Conservation (phyloP, 108 stramenopile species). For the Pseudonitzschia multistriata region DNA sequence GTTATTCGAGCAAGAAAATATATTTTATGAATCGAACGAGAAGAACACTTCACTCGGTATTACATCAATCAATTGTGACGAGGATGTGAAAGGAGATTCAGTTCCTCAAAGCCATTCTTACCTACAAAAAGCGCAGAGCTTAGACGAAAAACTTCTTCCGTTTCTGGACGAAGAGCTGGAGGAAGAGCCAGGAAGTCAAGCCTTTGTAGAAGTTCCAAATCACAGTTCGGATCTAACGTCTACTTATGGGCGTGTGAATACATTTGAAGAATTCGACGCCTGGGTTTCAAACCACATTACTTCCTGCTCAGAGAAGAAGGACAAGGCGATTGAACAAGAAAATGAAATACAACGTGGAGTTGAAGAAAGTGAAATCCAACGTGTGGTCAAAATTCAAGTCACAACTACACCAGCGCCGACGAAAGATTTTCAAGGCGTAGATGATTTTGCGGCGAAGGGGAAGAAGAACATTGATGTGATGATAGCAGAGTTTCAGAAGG, state of each 20-base stretch:
- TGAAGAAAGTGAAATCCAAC: not conserved
- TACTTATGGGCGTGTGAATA: not conserved
- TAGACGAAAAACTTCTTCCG: slow-evolving; percentile 4
- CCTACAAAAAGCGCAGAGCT: not conserved
- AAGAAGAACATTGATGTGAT: not conserved
- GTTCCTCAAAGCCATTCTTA: not conserved
- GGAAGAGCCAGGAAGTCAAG: not conserved
- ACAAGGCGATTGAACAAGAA: not conserved
- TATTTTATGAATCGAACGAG: not conserved
- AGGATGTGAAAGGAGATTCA: not conserved
- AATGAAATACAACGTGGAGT: not conserved
- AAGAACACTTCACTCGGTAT: not conserved
- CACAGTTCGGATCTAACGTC: not conserved
- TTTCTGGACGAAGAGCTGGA: not conserved
- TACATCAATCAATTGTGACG: too few species aligned
- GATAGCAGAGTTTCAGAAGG: slow-evolving; percentile 1
- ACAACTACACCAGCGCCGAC: not conserved
- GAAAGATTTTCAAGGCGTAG: not conserved
- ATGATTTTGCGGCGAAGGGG: not conserved
- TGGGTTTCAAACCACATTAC: not conserved
- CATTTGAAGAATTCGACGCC: not conserved
- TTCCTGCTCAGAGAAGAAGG: not conserved
- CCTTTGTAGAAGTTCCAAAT: not conserved
- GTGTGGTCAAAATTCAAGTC: slow-evolving; percentile 3
- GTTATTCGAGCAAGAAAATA: not conserved